These are phyloP conservation scores for Acanthamoeba lenticulata DNA, from an alignment of 208 protist species.

Conservation along the genomic window DNA sequence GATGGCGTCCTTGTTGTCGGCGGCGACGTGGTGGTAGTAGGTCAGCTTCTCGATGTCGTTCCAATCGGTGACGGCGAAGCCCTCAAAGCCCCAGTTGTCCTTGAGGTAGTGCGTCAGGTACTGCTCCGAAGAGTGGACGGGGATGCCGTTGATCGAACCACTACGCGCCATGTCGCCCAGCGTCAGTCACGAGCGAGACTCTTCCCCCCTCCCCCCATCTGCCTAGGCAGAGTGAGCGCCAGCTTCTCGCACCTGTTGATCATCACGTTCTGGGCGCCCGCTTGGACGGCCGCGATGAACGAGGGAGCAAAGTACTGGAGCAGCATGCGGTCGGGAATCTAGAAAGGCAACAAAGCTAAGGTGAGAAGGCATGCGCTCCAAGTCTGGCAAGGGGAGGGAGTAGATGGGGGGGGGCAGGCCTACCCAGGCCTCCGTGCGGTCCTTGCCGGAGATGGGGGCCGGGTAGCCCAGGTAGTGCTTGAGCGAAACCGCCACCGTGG, in stretches of 20 bases:
- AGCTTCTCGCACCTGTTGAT: background rate
- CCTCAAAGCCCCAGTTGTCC: constrained; percentile 70
- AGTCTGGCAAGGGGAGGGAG: background rate
- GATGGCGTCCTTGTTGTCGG: constrained; percentile 66
- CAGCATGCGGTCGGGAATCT: constrained; percentile 77
- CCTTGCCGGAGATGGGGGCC: constrained; percentile 73
- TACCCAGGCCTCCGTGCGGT: constrained; percentile 75
- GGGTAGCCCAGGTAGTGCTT: constrained; percentile 79
- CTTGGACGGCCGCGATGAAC: constrained; percentile 62
- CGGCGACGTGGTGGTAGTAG: constrained; percentile 71
- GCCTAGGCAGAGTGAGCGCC: no score
- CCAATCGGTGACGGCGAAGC: constrained; percentile 79
- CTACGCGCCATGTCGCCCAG: no score
- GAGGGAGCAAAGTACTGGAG: constrained; percentile 72
- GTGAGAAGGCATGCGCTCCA: background rate
- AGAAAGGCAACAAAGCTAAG: no score
- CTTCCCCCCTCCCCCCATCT: no score
- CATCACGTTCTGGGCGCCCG: constrained; percentile 64
- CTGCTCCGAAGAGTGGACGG: constrained; percentile 69
- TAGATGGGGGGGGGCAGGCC: background rate
- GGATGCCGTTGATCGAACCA: constrained; percentile 77
- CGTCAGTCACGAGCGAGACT: no score
- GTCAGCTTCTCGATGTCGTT: constrained; percentile 72
- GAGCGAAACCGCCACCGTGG: constrained; percentile 43
- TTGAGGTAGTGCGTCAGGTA: constrained; percentile 72